phyloP scores from a whole-genome alignment of 306 rosid genomes.

The Clitoria ternatea region DNA sequence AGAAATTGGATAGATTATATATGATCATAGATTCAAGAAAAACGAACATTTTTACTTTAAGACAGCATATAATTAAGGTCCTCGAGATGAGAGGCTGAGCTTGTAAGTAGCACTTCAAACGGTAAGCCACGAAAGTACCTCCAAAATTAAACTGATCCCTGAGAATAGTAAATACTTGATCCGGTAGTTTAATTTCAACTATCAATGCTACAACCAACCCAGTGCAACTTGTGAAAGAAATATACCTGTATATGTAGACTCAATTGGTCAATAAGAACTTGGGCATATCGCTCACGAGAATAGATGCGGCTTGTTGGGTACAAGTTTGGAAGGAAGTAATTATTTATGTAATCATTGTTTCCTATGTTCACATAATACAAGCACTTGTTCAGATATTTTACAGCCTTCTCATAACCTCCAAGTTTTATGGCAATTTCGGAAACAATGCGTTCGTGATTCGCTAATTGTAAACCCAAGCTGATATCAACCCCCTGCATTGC shows the following conservation, averaged over 20 bases:
- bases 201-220: background rate
- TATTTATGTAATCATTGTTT: slow-evolving; percentile 50
- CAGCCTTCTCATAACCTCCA: background rate
- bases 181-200: background rate
- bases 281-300: slow-evolving; percentile 31
- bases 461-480: slow-evolving; percentile 27
- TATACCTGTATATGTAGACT: slow-evolving; percentile 31
- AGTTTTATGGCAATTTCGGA: background rate
- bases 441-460: slow-evolving; percentile 23
- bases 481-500: slow-evolving; percentile 38
- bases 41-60: too few species aligned
- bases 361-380: slow-evolving; percentile 53
- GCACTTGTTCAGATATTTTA: slow-evolving; percentile 31
- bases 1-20: too few species aligned
- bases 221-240: background rate
- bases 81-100: too few species aligned
- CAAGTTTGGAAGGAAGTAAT: slow-evolving; percentile 39
- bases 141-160: too few species aligned
- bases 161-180: background rate
- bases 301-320: slow-evolving; percentile 25
- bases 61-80: too few species aligned
- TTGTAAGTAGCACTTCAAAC: background rate
- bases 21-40: too few species aligned
- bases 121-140: too few species aligned
- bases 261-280: slow-evolving; percentile 24